Conservation (phyloP, 345 rosid species). For the Toxicodendron radicans region DNA sequence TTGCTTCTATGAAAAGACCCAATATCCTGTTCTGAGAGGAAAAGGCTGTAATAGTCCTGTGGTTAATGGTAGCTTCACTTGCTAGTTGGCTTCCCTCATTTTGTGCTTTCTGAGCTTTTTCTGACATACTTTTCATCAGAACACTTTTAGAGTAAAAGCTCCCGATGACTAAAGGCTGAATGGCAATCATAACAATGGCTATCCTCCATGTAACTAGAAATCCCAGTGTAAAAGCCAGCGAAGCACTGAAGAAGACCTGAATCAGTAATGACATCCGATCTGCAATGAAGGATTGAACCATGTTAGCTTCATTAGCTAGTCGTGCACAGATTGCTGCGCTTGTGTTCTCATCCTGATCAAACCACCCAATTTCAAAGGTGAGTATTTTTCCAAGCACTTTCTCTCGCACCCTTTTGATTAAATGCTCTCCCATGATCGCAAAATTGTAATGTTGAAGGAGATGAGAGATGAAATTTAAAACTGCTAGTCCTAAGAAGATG, state of each 20-base stretch:
- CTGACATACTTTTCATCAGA: constrained; percentile 52
- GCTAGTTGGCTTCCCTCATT: constrained; percentile 47
- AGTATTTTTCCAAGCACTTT: constrained; percentile 34
- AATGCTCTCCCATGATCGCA: constrained; percentile 44
- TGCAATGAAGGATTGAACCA: constrained; percentile 43
- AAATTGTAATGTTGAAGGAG: constrained; percentile 53
- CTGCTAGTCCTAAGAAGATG: constrained; percentile 39
- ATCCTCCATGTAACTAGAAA: constrained; percentile 45
- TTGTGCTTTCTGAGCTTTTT: constrained; percentile 41
- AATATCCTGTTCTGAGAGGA: constrained; percentile 48
- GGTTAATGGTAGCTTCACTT: constrained; percentile 48
- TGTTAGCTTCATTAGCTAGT: constrained; percentile 39
- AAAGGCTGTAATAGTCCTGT: constrained; percentile 52
- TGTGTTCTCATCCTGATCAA: constrained; percentile 50
- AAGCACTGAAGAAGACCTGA: constrained; percentile 42
- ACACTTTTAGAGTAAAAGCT: constrained; percentile 41
- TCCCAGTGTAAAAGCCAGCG: constrained; percentile 31
- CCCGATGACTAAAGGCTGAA: constrained; percentile 48
- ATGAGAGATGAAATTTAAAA: constrained; percentile 36
- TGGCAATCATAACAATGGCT: constrained; percentile 43
- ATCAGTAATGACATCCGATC: constrained; percentile 43
- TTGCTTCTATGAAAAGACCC: constrained; percentile 29
- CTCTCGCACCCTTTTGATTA: constrained; percentile 44
- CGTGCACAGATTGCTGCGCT: constrained; percentile 47
- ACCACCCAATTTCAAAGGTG: constrained; percentile 53